Percentiles rank a stretch among this genome's conserved stretches.
These are phyloP conservation scores for Hypholoma sublateritium DNA, from an alignment of 768 basidiomycete genomes.

Conservation along the genomic window DNA sequence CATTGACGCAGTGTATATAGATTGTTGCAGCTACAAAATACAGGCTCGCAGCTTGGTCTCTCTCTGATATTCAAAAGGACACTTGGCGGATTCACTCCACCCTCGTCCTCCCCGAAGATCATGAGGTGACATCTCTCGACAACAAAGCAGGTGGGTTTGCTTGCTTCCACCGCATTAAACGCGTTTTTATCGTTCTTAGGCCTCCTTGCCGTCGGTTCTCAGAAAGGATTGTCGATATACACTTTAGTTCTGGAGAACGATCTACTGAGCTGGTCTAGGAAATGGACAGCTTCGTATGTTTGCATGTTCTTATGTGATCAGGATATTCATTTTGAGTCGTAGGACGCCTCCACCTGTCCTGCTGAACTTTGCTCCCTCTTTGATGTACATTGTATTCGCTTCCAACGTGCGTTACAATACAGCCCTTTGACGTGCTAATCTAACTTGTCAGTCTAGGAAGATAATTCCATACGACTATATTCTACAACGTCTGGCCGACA, in stretches of 20 bases:
- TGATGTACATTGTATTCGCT: slow-evolving; percentile 70
- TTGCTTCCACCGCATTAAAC: neutral
- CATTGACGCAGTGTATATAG: slow-evolving; percentile 33
- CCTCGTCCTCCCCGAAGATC: slow-evolving; percentile 57
- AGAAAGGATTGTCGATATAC: slow-evolving; percentile 64
- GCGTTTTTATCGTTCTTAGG: slow-evolving; percentile 44
- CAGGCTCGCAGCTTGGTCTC: slow-evolving; percentile 77
- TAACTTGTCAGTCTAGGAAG: slow-evolving; percentile 38
- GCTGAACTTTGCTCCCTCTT: slow-evolving; percentile 70
- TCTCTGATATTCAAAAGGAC: slow-evolving; percentile 61
- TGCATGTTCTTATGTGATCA: slow-evolving; percentile 2
- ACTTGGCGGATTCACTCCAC: slow-evolving; percentile 84
- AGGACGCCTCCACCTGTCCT: slow-evolving; percentile 52
- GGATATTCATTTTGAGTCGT: slow-evolving; percentile 8
- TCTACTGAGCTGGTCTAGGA: slow-evolving; percentile 78
- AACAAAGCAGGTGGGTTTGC: slow-evolving; percentile 65
- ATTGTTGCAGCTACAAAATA: slow-evolving; percentile 70
- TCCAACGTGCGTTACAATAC: slow-evolving; percentile 50
- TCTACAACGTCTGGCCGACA: slow-evolving; percentile 71
- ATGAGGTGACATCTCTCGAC: slow-evolving; percentile 61
- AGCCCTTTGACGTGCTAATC: no score
- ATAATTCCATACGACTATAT: slow-evolving; percentile 61
- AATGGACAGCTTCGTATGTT: slow-evolving; percentile 68
- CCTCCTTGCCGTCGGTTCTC: slow-evolving; percentile 69
- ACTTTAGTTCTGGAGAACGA: slow-evolving; percentile 80